Evolutionary conservation across 345 rosid species (phyloP), one percentile per base, ranked within the genome.

Genomic region (Sonneratia caseolaris): DNA sequence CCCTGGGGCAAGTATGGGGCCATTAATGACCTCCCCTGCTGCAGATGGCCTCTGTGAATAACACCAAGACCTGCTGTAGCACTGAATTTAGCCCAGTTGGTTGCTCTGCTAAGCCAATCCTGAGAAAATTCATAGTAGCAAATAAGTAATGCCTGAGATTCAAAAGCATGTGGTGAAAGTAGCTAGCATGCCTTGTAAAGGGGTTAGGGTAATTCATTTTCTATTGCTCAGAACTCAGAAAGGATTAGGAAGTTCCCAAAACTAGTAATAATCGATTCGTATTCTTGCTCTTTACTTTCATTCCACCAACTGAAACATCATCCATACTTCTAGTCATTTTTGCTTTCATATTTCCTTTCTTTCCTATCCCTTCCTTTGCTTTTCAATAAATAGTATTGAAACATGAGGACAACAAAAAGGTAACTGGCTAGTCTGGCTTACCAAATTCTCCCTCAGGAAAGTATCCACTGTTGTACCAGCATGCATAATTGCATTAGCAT

Each of bases 401-500:
- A 8, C 21, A 9, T 1, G n/a, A 5, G 1, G 7, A 21, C 1
- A 74, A 21, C 1, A 74, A 21, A 38, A 38, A 59, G 51, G 51
- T 38, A 32, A 14, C 49, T 37, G 51, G 15, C 14, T 47, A 8
- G 14, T 47, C 14, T 47, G 21, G 19, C 68, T 76, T 78, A 96
- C 99, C 89, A 92, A 77, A 83, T 96, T 96, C 75, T 96, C 99
- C 85, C 98, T 88, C 51, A 96, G 88, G 81, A 96, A 96, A 3
- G 99, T 96, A 79, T 96, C 98, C 72, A 96, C 99, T 38, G 99
- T 92, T 43, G 99, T 96, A 73, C 99, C 99, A 82, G 99, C 99
- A 82, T 96, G 99, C 99, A 96, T 96, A 68, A 96, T 86, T 37
- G 99, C 99, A 83, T 96, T 92, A 40, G 99, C 93, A 82, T 91